Conservation (phyloP, 2,329 filamentous ascomycete genomes). For the Neocucurbitaria cava region DNA sequence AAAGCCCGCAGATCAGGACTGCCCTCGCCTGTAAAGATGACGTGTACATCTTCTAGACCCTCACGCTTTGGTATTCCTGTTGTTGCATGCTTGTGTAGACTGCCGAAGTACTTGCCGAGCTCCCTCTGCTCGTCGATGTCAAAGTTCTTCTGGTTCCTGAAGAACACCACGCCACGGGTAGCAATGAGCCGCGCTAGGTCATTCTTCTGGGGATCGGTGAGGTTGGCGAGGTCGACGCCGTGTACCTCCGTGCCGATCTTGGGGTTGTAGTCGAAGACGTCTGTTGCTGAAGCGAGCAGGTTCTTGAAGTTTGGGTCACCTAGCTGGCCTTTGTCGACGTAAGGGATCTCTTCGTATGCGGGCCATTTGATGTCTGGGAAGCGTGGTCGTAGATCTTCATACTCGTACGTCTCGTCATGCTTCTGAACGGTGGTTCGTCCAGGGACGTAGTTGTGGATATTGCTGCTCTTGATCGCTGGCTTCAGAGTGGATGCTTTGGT, state of each 20-base stretch:
- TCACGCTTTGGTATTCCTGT: constrained; percentile 58
- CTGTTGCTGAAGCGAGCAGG: constrained; percentile 59
- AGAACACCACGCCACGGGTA: constrained; percentile 64
- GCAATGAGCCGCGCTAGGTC: constrained; percentile 62
- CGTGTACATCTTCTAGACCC: constrained; percentile 64
- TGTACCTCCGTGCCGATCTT: constrained; percentile 63
- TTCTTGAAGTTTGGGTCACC: constrained; percentile 63
- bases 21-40: constrained; percentile 62
- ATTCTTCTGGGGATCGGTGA: constrained; percentile 61
- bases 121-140: constrained; percentile 61
- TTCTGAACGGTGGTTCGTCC: constrained; percentile 55
- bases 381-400: constrained; percentile 60
- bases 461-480: constrained; percentile 33
- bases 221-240: constrained; percentile 58
- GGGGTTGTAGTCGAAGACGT: constrained; percentile 64
- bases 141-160: constrained; percentile 62
- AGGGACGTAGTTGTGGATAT: constrained; percentile 56
- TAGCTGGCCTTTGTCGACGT: constrained; percentile 61
- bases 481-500: constrained; percentile 16
- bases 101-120: constrained; percentile 61
- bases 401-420: constrained; percentile 57
- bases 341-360: constrained; percentile 56
- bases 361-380: constrained; percentile 63
- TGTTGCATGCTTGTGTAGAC: constrained; percentile 63
- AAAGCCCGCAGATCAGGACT: constrained; percentile 61